These are phyloP conservation scores for Quercus berberidifolia DNA, from an alignment of 306 rosid genomes.

Conservation along the genomic window DNA sequence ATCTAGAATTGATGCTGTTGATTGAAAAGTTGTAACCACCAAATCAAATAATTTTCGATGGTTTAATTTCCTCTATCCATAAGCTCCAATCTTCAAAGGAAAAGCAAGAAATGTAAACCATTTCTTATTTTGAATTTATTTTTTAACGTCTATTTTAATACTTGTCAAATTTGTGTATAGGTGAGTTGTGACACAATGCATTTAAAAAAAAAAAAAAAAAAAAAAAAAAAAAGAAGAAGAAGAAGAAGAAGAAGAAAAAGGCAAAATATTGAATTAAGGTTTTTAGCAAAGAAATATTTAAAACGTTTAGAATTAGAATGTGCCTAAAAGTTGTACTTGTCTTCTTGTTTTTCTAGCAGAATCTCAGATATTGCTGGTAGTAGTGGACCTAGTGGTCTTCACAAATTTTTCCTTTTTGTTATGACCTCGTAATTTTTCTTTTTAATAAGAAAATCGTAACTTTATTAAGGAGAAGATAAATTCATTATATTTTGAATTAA, in stretches of 20 bases:
- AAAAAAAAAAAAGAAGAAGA: neutral
- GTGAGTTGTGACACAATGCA: neutral
- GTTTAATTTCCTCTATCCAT: neutral
- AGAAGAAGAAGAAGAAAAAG: neutral
- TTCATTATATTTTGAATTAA: too few species aligned
- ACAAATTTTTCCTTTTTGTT: too few species aligned
- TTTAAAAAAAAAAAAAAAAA: neutral
- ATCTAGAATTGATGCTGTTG: neutral
- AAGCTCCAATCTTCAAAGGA: conserved; percentile 5
- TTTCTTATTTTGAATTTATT: neutral
- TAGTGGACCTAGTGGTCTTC: too few species aligned
- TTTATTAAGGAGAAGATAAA: too few species aligned
- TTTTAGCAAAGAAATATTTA: too few species aligned
- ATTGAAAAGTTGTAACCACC: neutral
- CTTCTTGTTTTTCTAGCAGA: too few species aligned
- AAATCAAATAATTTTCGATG: neutral
- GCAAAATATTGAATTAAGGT: neutral
- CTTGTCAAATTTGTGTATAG: neutral
- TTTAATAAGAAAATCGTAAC: too few species aligned
- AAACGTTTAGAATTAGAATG: too few species aligned
- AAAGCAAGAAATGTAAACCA: neutral
- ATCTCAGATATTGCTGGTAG: too few species aligned
- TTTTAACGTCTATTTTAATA: neutral
- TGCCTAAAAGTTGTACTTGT: too few species aligned
- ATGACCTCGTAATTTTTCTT: too few species aligned